Evolutionary conservation across 331 rosid species (phyloP).

Genomic region (Quercus phellos): DNA sequence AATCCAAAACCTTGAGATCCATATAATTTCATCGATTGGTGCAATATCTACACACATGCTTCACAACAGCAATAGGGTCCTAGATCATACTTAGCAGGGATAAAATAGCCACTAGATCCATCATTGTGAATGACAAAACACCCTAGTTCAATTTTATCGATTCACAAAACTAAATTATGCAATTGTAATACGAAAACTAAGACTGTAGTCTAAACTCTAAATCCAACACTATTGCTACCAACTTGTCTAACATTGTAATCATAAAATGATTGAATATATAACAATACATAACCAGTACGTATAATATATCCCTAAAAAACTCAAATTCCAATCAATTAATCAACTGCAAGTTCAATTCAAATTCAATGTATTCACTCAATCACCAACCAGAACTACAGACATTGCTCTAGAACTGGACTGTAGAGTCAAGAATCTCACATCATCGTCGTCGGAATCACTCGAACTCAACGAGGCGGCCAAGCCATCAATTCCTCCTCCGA

Average conservation of each 20-base stretch:
- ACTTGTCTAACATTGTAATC: not conserved
- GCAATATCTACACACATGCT: not conserved
- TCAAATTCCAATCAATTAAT: not conserved
- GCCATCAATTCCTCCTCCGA: constrained; percentile 47
- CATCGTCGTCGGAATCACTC: constrained; percentile 91
- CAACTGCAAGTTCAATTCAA: not conserved
- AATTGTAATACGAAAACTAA: not conserved
- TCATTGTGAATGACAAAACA: not conserved
- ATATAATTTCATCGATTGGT: not conserved
- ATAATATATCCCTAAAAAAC: no score
- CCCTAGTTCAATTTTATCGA: not conserved
- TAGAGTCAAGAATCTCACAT: constrained; percentile 42
- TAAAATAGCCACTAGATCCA: not conserved
- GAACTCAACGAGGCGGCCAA: constrained; percentile 64
- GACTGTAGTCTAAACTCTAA: not conserved
- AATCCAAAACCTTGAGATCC: not conserved
- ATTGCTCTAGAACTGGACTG: constrained; percentile 5
- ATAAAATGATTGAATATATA: no score
- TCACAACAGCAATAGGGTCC: not conserved
- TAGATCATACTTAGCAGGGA: not conserved
- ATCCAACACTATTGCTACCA: not conserved
- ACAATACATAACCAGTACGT: no score
- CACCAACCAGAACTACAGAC: not conserved
- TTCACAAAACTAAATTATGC: not conserved
- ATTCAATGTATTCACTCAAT: not conserved